phyloP scores from a whole-genome alignment of 495 filamentous ascomycete genomes.

The Xylaria nigripes region DNA sequence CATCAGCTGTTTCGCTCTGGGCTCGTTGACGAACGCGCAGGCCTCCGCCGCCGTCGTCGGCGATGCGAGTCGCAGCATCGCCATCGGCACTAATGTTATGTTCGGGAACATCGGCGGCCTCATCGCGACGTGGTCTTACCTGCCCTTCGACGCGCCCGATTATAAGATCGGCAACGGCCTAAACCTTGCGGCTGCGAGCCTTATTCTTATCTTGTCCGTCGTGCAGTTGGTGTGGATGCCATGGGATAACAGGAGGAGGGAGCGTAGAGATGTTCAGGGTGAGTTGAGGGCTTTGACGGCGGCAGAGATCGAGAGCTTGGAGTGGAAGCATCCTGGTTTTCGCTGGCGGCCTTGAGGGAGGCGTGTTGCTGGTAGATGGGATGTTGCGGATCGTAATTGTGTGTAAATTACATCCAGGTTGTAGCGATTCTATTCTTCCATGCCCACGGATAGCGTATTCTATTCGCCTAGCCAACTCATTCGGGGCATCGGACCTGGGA shows the following conservation, averaged over 20 bases:
- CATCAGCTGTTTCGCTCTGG: constrained; percentile 58
- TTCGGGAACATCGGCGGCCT: constrained; percentile 64
- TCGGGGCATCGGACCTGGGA: too few relatives aligned
- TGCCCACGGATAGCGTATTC: too few relatives aligned
- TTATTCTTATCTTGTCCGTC: constrained; percentile 42
- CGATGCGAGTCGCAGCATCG: constrained; percentile 57
- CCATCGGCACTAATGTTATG: constrained; percentile 62
- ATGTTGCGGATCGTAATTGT: too few relatives aligned
- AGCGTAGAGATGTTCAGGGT: constrained; percentile 42
- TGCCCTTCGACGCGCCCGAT: constrained; percentile 55
- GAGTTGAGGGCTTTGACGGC: constrained; percentile 49
- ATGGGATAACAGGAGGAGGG: constrained; percentile 54
- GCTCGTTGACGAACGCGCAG: constrained; percentile 57
- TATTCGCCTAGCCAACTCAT: too few relatives aligned
- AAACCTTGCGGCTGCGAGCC: constrained; percentile 55
- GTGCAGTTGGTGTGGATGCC: constrained; percentile 51
- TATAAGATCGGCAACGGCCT: constrained; percentile 68
- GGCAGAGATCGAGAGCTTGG: constrained; percentile 55
- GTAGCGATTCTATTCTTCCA: too few relatives aligned
- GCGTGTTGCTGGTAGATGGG: background rate
- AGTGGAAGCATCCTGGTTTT: constrained; percentile 69
- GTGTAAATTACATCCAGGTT: too few relatives aligned
- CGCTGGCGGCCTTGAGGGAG: constrained; percentile 45
- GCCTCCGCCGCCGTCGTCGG: constrained; percentile 62
- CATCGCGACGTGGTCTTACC: constrained; percentile 62